Base-by-base conservation (phyloP, 805 yeast species). In the Middelhovenomyces tepae region DNA sequence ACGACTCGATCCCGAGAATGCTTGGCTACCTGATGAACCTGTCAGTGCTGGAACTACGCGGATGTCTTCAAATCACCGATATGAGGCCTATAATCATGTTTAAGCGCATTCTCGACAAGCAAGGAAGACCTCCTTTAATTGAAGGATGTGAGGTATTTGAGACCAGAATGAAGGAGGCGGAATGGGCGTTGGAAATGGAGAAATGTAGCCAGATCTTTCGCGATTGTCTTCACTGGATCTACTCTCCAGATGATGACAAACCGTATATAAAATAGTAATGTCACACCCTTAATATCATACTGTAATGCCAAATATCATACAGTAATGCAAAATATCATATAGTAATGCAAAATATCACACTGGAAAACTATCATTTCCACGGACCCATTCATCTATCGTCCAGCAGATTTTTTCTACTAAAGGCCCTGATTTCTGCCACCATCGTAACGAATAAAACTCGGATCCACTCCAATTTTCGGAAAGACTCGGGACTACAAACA, bases 131-230 rank as follows among this genome's bases (percentile, higher is more conserved):
- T 2, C 66, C 86, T 4, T 53, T 85, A 24, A 65, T 86, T 21
- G 95, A 85, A 54, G 77, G 85, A 15, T 84, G 95, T 54, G 94
- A 83, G 47, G 54, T 63, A 2, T 59, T 84, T 28, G 78, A 78
- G 47, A 50, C 59, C 13, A 62, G 76, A 37, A 65, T 84, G 60
- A 63, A 70, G 37, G 62, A 69, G 30, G 78, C 77, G 36, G 86
- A 83, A 45, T 53, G 65, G 41, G 65, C 60, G 31, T 54, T 80
- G 46, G 83, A 77, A 46, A 60, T 64, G 42, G 65, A 62, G 11
- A 69, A 71, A 9, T 71, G 80, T n/a, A 61, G 65, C 16, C 57
- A 66, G 13, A 73, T 82, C 13, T 64, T 78, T 34, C 57, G 63
- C 11, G 94, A 84, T 50, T 70, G 84, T 38, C 56, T 65, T 18